A percentile compares a stretch with the other conserved stretches of the same genome.
Evolutionary conservation across 495 filamentous ascomycete species (phyloP).

Genomic region (Trichoderma gamsii): DNA sequence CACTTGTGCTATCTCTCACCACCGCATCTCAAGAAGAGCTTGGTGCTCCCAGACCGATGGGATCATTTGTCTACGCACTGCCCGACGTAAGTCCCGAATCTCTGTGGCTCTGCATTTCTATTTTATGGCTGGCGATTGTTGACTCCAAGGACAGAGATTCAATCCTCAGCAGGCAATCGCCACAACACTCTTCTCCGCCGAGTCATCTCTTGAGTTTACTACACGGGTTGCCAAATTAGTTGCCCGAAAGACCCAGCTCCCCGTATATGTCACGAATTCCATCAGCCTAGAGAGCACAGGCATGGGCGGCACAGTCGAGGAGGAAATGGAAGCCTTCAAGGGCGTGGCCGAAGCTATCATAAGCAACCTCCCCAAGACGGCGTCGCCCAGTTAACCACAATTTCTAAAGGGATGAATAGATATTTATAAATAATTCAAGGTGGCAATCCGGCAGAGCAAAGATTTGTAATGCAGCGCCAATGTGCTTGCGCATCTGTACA

Average conservation of each 20-base stretch:
- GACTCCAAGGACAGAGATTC: conserved; percentile 38
- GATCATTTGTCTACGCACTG: conserved; percentile 88
- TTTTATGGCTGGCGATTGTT: background rate
- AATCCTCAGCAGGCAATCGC: conserved; percentile 58
- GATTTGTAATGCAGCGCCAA: no score
- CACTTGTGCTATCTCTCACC: conserved; percentile 68
- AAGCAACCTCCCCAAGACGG: conserved; percentile 23
- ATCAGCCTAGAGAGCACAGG: conserved; percentile 60
- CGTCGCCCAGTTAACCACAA: background rate
- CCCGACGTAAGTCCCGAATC: conserved; percentile 60
- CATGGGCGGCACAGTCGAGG: conserved; percentile 72
- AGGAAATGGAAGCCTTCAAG: conserved; percentile 86
- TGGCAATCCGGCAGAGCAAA: no score
- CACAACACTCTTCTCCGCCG: conserved; percentile 69
- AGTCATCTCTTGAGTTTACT: conserved; percentile 76
- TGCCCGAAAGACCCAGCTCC: conserved; percentile 58
- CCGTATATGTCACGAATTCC: conserved; percentile 80
- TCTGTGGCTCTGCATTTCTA: background rate
- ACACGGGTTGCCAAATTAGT: conserved; percentile 78
- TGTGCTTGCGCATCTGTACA: no score
- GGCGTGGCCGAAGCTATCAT: conserved; percentile 64
- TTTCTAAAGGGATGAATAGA: no score
- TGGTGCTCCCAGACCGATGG: conserved; percentile 48
- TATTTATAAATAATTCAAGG: no score
- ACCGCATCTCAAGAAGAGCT: conserved; percentile 59